Conservation (phyloP, 305 asterid species). For the Solanum hybrid region DNA sequence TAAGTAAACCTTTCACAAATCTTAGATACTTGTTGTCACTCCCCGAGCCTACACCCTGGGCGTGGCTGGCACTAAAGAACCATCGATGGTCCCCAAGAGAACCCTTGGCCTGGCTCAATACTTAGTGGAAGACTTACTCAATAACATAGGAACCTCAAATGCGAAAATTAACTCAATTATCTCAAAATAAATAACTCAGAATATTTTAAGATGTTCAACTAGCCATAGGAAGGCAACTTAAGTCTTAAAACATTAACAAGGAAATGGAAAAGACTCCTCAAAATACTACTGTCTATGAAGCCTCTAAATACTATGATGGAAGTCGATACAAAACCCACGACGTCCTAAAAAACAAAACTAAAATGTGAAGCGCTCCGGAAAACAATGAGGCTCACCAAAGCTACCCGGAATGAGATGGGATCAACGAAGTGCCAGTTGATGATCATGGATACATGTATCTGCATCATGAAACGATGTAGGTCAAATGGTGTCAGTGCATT, state of each 20-base stretch:
- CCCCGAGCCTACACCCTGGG: not conserved
- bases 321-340: not conserved
- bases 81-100: not conserved
- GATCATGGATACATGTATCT: not conserved
- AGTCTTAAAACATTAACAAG: not conserved
- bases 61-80: not conserved
- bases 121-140: not conserved
- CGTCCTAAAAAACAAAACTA: not conserved
- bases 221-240: not conserved
- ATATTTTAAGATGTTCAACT: not conserved
- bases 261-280: not conserved
- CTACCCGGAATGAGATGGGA: not conserved
- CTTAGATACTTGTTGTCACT: not conserved
- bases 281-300: not conserved
- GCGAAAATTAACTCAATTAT: not conserved
- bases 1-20: no score
- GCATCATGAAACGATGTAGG: not conserved
- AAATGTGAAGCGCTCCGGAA: not conserved
- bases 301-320: not conserved
- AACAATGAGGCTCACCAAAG: not conserved
- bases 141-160: not conserved
- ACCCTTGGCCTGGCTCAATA: not conserved
- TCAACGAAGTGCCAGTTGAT: not conserved
- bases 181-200: not conserved
- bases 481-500: not conserved